These are phyloP conservation scores for Metschnikowia koreensis DNA, from an alignment of 805 yeast genomes.

Conservation along the genomic window DNA sequence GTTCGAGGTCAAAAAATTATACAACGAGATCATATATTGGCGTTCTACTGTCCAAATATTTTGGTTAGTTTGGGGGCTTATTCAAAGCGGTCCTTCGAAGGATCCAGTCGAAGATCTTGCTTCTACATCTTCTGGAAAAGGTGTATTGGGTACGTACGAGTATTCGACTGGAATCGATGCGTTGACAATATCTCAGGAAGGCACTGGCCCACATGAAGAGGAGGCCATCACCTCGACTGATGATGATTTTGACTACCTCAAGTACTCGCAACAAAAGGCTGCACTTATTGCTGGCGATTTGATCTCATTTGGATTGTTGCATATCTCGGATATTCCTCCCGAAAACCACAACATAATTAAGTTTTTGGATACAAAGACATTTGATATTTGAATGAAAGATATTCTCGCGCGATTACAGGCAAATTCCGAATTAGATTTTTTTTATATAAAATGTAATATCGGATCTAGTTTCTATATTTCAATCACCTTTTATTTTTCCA, in stretches of 20 bases:
- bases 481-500: too few relatives aligned
- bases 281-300: slow-evolving; percentile 74
- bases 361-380: slow-evolving; percentile 33
- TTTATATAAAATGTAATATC: too few relatives aligned
- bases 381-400: slow-evolving; percentile 9
- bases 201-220: slow-evolving; percentile 21
- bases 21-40: slow-evolving; percentile 72
- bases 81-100: slow-evolving; percentile 59
- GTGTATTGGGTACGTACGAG: slow-evolving; percentile 41
- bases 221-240: slow-evolving; percentile 39
- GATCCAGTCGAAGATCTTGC: slow-evolving; percentile 16
- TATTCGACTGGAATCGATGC: slow-evolving; percentile 53
- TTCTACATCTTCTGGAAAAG: slow-evolving; percentile 28
- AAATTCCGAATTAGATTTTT: too few relatives aligned
- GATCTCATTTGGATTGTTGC: slow-evolving; percentile 54
- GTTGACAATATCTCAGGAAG: slow-evolving; percentile 23
- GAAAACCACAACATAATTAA: slow-evolving; percentile 31
- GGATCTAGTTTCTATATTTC: neutral
- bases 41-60: slow-evolving; percentile 72
- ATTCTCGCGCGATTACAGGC: neutral
- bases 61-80: slow-evolving; percentile 93
- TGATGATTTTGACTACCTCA: slow-evolving; percentile 76
- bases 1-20: slow-evolving; percentile 48
- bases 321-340: slow-evolving; percentile 28
- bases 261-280: slow-evolving; percentile 73